phyloP scores from a whole-genome alignment of 163 green algal species.

The Chlamydomonas reinhardtii region DNA sequence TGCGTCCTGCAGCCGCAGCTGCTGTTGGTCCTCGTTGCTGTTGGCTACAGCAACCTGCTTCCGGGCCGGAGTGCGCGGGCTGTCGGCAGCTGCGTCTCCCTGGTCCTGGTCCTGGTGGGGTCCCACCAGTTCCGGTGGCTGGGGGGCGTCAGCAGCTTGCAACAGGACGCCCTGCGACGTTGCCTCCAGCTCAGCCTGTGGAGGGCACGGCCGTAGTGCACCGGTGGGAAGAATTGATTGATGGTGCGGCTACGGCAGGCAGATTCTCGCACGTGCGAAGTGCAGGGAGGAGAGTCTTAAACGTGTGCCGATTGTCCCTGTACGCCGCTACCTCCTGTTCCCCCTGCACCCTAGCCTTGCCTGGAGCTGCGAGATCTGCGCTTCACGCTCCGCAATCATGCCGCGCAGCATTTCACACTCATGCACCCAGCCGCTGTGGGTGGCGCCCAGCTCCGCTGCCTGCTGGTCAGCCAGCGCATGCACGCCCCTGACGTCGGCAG shows the following conservation, averaged over 20 bases:
- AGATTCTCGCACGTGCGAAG: background rate
- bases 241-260: no score
- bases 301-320: no score
- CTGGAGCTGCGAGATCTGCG: background rate
- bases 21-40: background rate
- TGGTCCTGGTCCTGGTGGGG: background rate
- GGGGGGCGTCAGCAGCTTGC: background rate
- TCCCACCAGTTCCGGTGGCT: background rate
- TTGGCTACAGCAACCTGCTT: no score
- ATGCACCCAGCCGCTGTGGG: background rate
- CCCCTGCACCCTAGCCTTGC: background rate
- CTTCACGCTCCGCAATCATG: background rate
- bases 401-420: no score
- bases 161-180: no score
- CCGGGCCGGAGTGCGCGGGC: no score
- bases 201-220: background rate
- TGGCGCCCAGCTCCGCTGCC: background rate
- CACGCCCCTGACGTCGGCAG: background rate
- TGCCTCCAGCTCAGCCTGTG: no score
- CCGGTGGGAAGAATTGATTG: background rate
- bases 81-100: no score
- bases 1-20: conserved; percentile 7
- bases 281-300: no score
- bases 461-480: background rate
- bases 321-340: no score